These are phyloP conservation scores for Diaporthe ilicicola DNA, from an alignment of 2,329 filamentous ascomycete genomes.

Conservation along the genomic window DNA sequence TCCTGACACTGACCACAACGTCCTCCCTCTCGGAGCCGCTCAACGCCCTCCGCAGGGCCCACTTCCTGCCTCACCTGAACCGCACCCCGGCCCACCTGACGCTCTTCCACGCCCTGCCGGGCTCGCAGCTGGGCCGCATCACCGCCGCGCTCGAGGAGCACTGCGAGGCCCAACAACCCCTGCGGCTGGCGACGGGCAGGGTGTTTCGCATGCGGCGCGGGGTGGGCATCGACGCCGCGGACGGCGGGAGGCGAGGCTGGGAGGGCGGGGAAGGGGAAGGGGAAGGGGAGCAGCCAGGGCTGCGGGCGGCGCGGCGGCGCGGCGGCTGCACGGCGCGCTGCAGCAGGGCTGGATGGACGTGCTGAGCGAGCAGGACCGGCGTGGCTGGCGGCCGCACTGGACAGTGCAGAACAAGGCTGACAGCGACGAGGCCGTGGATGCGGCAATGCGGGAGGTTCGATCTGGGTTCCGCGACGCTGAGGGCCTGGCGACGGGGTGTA, in stretches of 20 bases:
- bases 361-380: slow-evolving; percentile 26
- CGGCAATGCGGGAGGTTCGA: slow-evolving; percentile 5
- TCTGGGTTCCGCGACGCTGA: slow-evolving; percentile 3
- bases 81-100: slow-evolving; percentile 27
- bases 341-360: slow-evolving; percentile 3
- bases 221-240: slow-evolving; percentile 4
- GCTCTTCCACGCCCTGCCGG: slow-evolving; percentile 30
- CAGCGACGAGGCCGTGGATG: slow-evolving; percentile 10
- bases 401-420: slow-evolving; percentile 30
- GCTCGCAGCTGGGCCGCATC: neutral
- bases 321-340: neutral
- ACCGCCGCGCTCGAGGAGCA: neutral
- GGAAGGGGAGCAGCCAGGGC: neutral
- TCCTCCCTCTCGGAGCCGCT: slow-evolving; percentile 18
- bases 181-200: neutral
- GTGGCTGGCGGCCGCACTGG: slow-evolving; percentile 22
- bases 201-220: slow-evolving; percentile 19
- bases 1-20: slow-evolving; percentile 25
- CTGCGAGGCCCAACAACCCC: neutral
- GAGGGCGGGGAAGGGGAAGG: neutral
- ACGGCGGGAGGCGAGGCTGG: neutral
- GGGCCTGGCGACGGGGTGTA: slow-evolving; percentile 8
- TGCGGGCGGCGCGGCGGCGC: neutral
- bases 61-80: slow-evolving; percentile 25
- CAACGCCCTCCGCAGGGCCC: slow-evolving; percentile 16